Conservation (phyloP, 805 yeast genomes). For the Yarrowia divulgata region DNA sequence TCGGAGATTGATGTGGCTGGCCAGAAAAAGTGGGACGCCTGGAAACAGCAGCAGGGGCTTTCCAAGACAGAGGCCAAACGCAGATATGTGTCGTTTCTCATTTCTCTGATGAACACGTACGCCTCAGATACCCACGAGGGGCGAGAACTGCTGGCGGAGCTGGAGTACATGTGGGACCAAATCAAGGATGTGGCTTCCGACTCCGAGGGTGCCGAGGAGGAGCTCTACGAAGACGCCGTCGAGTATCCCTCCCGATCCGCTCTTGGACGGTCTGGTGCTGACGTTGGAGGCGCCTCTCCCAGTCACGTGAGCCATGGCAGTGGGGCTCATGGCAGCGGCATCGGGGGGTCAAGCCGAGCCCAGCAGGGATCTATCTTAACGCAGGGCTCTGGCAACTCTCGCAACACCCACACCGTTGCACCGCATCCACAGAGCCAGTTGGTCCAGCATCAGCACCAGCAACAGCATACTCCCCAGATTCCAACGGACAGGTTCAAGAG, state of each 20-base stretch:
- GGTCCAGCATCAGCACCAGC: not conserved
- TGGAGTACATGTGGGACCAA: conserved; percentile 73
- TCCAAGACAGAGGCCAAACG: conserved; percentile 75
- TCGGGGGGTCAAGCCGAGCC: conserved; percentile 1
- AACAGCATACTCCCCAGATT: conserved; percentile 1
- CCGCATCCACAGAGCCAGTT: conserved; percentile 12
- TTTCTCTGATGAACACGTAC: conserved; percentile 74
- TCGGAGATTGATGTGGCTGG: conserved; percentile 70
- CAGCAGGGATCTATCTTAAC: conserved; percentile 4
- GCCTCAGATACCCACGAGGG: conserved; percentile 74
- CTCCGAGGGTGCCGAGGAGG: conserved; percentile 42
- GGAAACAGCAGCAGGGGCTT: conserved; percentile 78
- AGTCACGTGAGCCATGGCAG: conserved; percentile 29
- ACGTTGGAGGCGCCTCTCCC: not conserved
- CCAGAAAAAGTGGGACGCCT: conserved; percentile 80
- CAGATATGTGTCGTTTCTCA: conserved; percentile 68
- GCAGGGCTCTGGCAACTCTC: conserved; percentile 2
- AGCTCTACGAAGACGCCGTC: conserved; percentile 41
- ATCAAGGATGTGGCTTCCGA: conserved; percentile 41
- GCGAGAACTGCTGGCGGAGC: conserved; percentile 66
- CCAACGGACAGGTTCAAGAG: conserved; percentile 28
- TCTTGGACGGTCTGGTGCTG: not conserved
- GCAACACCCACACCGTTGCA: not conserved
- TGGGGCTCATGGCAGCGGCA: not conserved
- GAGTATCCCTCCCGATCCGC: conserved; percentile 31